Evolutionary conservation across 1,139 yeast genomes (phyloP).

Genomic region (Protomyces pachydermus): DNA sequence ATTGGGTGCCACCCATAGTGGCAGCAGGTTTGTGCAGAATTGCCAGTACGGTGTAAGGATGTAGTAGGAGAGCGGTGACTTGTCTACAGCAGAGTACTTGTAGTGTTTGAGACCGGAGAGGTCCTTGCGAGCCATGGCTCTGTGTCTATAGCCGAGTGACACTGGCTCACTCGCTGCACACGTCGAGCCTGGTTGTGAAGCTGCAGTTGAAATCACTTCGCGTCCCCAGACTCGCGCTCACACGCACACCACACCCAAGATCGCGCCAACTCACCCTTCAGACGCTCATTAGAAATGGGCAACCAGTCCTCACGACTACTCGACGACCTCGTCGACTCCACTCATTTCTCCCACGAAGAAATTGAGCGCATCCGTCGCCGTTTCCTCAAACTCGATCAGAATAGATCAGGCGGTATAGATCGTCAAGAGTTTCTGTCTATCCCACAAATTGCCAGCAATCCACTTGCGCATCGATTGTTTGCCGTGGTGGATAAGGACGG

Average conservation of each 20-base stretch:
- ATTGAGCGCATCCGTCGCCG: slow-evolving; percentile 85
- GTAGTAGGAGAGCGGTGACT: slow-evolving; percentile 59
- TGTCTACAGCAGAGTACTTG: slow-evolving; percentile 51
- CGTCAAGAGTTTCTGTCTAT: slow-evolving; percentile 83
- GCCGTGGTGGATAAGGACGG: slow-evolving; percentile 93
- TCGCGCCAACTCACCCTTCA: too few species aligned
- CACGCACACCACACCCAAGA: too few species aligned
- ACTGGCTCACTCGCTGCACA: too few species aligned
- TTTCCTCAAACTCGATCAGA: slow-evolving; percentile 91
- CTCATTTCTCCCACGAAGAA: slow-evolving; percentile 66
- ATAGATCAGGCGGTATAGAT: slow-evolving; percentile 87
- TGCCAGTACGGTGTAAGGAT: slow-evolving; percentile 70
- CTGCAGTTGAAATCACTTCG: too few species aligned
- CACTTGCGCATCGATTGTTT: slow-evolving; percentile 81
- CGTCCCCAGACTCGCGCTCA: too few species aligned
- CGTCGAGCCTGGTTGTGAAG: too few species aligned
- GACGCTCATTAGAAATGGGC: slow-evolving; percentile 12
- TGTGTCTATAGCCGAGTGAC: background rate
- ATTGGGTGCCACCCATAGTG: slow-evolving; percentile 71
- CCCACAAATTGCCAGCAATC: slow-evolving; percentile 88
- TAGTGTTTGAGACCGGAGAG: slow-evolving; percentile 21
- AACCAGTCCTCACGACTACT: slow-evolving; percentile 24
- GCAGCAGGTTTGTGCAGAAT: slow-evolving; percentile 60
- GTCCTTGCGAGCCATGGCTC: slow-evolving; percentile 4
- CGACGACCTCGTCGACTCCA: slow-evolving; percentile 22